phyloP scores from a whole-genome alignment of 2,329 filamentous ascomycete species.

The Aspergillus texensis region DNA sequence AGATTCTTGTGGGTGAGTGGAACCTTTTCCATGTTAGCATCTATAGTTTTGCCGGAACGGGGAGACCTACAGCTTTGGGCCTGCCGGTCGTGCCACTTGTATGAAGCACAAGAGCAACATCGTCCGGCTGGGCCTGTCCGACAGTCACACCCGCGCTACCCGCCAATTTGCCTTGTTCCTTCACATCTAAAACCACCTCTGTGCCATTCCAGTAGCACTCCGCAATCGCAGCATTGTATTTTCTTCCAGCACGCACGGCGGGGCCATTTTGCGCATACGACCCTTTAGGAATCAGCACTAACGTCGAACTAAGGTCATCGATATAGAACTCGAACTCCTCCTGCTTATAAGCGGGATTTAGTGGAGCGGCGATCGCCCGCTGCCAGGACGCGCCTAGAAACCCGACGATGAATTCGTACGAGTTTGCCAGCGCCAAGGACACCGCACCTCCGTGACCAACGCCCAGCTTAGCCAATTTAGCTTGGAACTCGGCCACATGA shows the following conservation, averaged over 20 bases:
- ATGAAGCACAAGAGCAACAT: slow-evolving; percentile 79
- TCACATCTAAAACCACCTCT: slow-evolving; percentile 76
- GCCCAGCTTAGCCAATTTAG: slow-evolving; percentile 74
- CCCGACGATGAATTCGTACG: slow-evolving; percentile 83
- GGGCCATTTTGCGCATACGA: slow-evolving; percentile 67
- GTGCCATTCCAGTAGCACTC: slow-evolving; percentile 78
- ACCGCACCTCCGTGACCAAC: slow-evolving; percentile 71
- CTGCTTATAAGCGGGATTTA: slow-evolving; percentile 88
- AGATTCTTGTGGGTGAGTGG: slow-evolving; percentile 81
- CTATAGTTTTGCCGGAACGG: background rate
- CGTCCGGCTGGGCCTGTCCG: slow-evolving; percentile 67
- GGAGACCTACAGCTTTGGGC: slow-evolving; percentile 73
- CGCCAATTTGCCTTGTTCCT: slow-evolving; percentile 70
- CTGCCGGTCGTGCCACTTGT: slow-evolving; percentile 83
- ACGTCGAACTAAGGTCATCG: slow-evolving; percentile 77
- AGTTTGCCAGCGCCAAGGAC: slow-evolving; percentile 81
- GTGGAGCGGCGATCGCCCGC: slow-evolving; percentile 78
- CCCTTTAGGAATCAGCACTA: slow-evolving; percentile 75
- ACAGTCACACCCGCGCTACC: slow-evolving; percentile 53
- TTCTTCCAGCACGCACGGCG: slow-evolving; percentile 74
- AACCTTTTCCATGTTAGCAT: slow-evolving; percentile 49
- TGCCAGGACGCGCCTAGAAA: slow-evolving; percentile 88
- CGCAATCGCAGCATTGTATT: slow-evolving; percentile 80
- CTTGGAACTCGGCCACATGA: slow-evolving; percentile 72
- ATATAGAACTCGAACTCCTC: slow-evolving; percentile 92